Base-by-base conservation (phyloP, 805 yeast species). In the Candida morakotiae region DNA sequence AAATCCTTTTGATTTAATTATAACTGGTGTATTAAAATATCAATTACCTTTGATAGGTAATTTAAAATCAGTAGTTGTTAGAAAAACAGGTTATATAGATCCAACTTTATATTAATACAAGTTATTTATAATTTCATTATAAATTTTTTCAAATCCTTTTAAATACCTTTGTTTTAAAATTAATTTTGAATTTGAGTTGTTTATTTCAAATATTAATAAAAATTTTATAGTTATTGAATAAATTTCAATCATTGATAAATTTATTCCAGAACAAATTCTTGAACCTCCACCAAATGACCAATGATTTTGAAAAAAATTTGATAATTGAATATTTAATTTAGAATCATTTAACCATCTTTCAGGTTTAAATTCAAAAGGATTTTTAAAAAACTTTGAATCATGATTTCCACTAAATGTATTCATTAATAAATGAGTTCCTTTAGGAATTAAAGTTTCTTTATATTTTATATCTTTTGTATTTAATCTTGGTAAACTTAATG, bases 1-100 rank as follows among this genome's bases (percentile, higher is more conserved):
- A 42, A 76, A 85, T 52, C 95, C 95, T 9, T 91, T 89, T 56
- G 96, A 87, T 42, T 64, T 91, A 46, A 83, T 87, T 15, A 70
- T 91, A 3, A 69, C 95, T 34, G 98, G 98, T 1, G 79, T 81
- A 16, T 70, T 91, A 54, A 79, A 76, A 51, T 91, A 91, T 58
- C 76, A 74, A 34, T 66, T 88, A 37, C 93, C 95, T 1, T 67
- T 89, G 44, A 51, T 58, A 25, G 51, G 53, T 34, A 65, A 71
- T 7, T 68, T 67, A 33, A 73, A 75, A 49, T 73, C 83, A 0
- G 72, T 82, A 3, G 77, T 80, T 2, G 78, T 85, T 8, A 80
- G 79, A 41, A 77, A 77, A 48, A 66, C 73, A 6, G 69, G 75
- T 3, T 60, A 63, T 24, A 72, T 84, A 16, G 80, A 81, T 53